These are phyloP conservation scores for Clausena lansium DNA, from an alignment of 345 rosid genomes.

Conservation along the genomic window DNA sequence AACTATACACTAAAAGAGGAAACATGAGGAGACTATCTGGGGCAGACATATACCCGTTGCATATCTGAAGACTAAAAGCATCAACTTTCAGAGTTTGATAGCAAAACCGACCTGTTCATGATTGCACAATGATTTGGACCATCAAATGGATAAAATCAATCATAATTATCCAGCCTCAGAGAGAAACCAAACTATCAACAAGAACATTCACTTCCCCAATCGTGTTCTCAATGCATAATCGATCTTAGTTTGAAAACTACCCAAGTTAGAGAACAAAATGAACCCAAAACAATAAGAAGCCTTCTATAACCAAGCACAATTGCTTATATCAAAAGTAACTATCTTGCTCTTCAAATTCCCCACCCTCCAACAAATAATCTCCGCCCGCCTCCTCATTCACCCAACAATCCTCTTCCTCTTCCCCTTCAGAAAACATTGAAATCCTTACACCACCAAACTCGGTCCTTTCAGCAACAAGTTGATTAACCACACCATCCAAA, in stretches of 20 bases:
- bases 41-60: constrained; percentile 4
- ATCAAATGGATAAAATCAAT: constrained; percentile 3
- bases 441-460: constrained; percentile 46
- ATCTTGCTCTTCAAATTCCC: constrained; percentile 24
- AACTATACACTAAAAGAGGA: neutral
- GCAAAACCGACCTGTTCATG: neutral
- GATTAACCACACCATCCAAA: constrained; percentile 38
- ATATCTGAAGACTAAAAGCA: neutral
- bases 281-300: neutral
- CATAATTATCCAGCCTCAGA: neutral
- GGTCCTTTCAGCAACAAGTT: constrained; percentile 44
- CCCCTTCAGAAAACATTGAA: constrained; percentile 74
- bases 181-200: neutral
- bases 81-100: neutral
- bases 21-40: neutral
- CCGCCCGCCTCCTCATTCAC: constrained; percentile 23
- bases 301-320: neutral
- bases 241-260: neutral
- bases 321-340: constrained; percentile 19
- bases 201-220: neutral
- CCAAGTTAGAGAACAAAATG: neutral
- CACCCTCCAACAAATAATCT: constrained; percentile 43
- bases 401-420: constrained; percentile 53
- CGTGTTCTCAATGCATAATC: neutral
- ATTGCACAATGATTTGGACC: neutral